Evolutionary conservation across 768 basidiomycete species (phyloP), one percentile per base, ranked within the genome.

Genomic region (Tremella mesenterica): DNA sequence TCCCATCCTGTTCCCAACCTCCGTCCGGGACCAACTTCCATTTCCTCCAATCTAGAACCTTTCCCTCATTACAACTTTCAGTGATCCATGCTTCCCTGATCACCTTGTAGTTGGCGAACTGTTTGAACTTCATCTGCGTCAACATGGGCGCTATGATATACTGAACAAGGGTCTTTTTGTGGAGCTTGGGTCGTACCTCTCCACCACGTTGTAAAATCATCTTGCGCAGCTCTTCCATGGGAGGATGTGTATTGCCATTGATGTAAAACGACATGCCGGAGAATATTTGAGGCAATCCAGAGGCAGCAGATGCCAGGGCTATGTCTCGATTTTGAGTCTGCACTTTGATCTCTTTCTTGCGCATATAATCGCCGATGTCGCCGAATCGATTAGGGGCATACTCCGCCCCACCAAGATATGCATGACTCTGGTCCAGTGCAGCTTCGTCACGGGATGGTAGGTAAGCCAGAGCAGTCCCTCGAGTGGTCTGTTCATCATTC

Each of bases 81-180:
- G 84, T 76, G 10, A 99, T 78, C 95, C 95, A 99, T 53, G 84
- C 83, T 0, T 91, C 89, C 43, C 77, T 78, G 33, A 85, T 90
- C 14, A 97, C 85, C 69, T 91, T 95, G 85, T 93, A 86, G 36
- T 84, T 73, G 70, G 84, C 80, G 73, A 91, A 96, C 63, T 93
- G 90, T 20, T 81, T 81, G 39, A 89, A 80, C 74, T 97, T 99
- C 36, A 83, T 82, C 0, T 88, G 85, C 0, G 93, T 96, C 39
- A 99, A 79, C 28, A 87, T 85, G 59, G 85, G 85, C 3, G 95
- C 93, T 46, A 99, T 77, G 61, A 99, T 84, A 70, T 46, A 69
- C 31, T 69, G 63, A 10, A 69, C 67, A 55, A 65, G 58, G 23
- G 64, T 64, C 44, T 69, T 69, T 41, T 48, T 65, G 33, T 64